phyloP scores from a whole-genome alignment of 805 yeast genomes.

The Candida sonorensis region DNA sequence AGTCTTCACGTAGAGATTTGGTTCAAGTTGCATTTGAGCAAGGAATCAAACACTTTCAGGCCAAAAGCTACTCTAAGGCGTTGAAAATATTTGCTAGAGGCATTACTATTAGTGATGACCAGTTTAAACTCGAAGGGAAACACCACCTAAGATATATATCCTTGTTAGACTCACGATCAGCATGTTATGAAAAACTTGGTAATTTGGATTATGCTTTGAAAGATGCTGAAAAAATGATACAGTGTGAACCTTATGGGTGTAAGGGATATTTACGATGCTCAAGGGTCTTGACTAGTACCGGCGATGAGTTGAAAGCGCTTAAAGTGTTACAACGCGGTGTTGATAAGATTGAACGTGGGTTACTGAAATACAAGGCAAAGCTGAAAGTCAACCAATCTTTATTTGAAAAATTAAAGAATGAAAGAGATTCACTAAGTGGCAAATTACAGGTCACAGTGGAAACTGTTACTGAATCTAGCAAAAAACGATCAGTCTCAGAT shows the following conservation, averaged over 20 bases:
- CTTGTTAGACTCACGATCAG: slow-evolving; percentile 40
- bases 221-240: slow-evolving; percentile 31
- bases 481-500: too few species aligned
- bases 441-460: neutral
- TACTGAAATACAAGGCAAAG: slow-evolving; percentile 15
- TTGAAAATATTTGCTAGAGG: slow-evolving; percentile 15
- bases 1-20: slow-evolving; percentile 1
- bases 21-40: slow-evolving; percentile 9
- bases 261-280: slow-evolving; percentile 43
- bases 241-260: slow-evolving; percentile 37
- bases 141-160: slow-evolving; percentile 10
- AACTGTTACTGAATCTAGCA: neutral
- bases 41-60: slow-evolving; percentile 14
- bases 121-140: slow-evolving; percentile 1
- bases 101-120: slow-evolving; percentile 7
- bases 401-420: slow-evolving; percentile 19
- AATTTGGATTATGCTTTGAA: slow-evolving; percentile 26
- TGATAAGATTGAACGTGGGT: slow-evolving; percentile 28
- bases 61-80: slow-evolving; percentile 16
- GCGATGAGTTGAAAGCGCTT: slow-evolving; percentile 30
- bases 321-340: slow-evolving; percentile 32
- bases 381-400: slow-evolving; percentile 29
- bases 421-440: slow-evolving; percentile 5
- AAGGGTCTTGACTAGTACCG: slow-evolving; percentile 26
- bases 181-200: slow-evolving; percentile 38